These are phyloP conservation scores for Kodamaea hsintzibuensis DNA, from an alignment of 805 yeast species.

Conservation along the genomic window DNA sequence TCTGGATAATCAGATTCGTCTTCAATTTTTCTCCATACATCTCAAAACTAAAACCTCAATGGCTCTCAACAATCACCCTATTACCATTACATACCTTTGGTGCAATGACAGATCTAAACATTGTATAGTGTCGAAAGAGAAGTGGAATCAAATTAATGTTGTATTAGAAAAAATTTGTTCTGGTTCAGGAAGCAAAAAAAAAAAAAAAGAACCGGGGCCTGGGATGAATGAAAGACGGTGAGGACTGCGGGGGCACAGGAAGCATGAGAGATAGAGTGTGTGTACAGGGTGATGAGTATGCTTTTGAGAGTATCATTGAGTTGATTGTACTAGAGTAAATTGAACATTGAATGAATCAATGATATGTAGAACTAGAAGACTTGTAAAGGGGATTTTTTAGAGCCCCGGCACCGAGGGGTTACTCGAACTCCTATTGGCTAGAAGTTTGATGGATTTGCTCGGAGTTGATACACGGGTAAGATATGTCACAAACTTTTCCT, in stretches of 20 bases:
- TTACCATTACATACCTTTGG: constrained; percentile 20
- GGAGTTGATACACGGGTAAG: not conserved
- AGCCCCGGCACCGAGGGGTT: not conserved
- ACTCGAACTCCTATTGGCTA: not conserved
- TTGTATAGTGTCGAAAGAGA: constrained; percentile 10
- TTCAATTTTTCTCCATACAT: constrained; percentile 5
- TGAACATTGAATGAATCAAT: not conserved
- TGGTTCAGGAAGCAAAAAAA: constrained; percentile 5
- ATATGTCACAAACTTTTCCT: not conserved
- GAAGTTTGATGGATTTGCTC: constrained; percentile 1
- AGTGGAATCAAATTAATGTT: constrained; percentile 9
- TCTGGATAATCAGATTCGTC: not conserved
- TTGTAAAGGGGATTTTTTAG: not conserved
- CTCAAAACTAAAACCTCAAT: constrained; percentile 3
- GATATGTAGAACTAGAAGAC: not conserved
- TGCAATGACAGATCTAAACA: constrained; percentile 23
- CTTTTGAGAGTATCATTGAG: not conserved
- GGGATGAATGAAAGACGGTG: not conserved
- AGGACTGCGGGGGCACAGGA: not conserved
- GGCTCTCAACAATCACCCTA: not conserved
- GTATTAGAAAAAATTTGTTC: constrained; percentile 9
- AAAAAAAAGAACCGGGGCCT: constrained; percentile 6
- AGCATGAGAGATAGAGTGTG: not conserved
- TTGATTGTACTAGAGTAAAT: not conserved
- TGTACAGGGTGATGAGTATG: not conserved